Conservation (phyloP, 441 rosid species). For the Breynia disticha region DNA sequence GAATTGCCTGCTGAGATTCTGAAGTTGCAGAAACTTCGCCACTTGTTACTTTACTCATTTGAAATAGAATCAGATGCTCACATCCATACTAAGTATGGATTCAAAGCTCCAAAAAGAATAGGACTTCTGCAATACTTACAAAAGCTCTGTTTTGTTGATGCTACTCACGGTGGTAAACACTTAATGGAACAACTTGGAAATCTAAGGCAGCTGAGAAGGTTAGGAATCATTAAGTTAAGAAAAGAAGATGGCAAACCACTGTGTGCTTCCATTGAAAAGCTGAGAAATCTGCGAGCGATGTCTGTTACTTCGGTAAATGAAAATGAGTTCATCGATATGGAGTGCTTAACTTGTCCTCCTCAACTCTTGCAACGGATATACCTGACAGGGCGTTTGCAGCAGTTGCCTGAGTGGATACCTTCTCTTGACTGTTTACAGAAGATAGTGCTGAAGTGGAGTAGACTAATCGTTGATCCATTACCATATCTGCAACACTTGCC, state of each 20-base stretch:
- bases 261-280: conserved; percentile 26
- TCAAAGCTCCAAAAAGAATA: conserved; percentile 21
- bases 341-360: conserved; percentile 18
- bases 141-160: conserved; percentile 29
- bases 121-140: conserved; percentile 26
- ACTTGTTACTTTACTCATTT: conserved; percentile 29
- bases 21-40: conserved; percentile 25
- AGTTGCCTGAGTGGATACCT: conserved; percentile 29
- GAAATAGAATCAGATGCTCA: conserved; percentile 16
- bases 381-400: conserved; percentile 24
- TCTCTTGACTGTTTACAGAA: conserved; percentile 21
- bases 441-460: conserved; percentile 30
- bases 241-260: conserved; percentile 24
- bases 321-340: conserved; percentile 23
- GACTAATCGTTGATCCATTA: conserved; percentile 24
- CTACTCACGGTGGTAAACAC: conserved; percentile 13
- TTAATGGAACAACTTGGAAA: conserved; percentile 24
- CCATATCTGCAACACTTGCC: conserved; percentile 26
- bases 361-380: conserved; percentile 25
- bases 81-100: conserved; percentile 25
- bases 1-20: conserved; percentile 19
- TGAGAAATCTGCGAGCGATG: conserved; percentile 23
- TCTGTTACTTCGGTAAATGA: conserved; percentile 19
- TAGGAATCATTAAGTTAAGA: conserved; percentile 29
- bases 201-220: conserved; percentile 24